Percentiles rank a stretch among this genome's conserved stretches.
phyloP scores from a whole-genome alignment of 2,329 filamentous ascomycete species.

The Erysiphe pulchra region DNA sequence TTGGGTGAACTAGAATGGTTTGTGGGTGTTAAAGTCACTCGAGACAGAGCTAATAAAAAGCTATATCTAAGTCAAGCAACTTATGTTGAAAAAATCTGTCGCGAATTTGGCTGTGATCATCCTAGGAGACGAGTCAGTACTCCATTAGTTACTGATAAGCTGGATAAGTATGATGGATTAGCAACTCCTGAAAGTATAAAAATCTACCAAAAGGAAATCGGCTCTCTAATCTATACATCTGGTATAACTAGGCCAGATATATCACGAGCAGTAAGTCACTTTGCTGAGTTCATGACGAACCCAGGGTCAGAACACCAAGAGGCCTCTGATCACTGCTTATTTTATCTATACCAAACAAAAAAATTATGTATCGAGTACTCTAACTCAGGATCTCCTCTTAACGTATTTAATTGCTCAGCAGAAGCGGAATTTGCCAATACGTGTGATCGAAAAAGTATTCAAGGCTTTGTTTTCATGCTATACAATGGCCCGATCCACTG shows the following conservation, averaged over 20 bases:
- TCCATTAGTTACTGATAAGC: neutral
- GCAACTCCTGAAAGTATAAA: no score
- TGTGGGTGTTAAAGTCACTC: neutral
- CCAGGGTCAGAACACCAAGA: neutral
- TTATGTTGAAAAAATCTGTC: neutral
- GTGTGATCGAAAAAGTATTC: neutral
- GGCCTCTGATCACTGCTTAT: neutral
- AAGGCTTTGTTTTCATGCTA: neutral
- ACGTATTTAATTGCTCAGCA: neutral
- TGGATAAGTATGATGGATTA: neutral
- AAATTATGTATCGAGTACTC: neutral
- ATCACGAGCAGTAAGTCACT: neutral
- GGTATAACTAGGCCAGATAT: neutral
- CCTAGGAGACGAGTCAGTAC: neutral
- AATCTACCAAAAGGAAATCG: neutral
- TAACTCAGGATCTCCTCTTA: neutral
- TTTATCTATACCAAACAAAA: neutral
- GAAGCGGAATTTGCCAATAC: neutral
- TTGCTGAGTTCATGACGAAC: neutral
- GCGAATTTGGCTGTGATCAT: neutral
- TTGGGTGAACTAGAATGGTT: neutral
- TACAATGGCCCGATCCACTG: neutral
- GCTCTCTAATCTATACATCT: neutral
- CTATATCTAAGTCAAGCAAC: neutral
- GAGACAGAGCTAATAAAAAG: neutral